Evolutionary conservation across 2,329 filamentous ascomycete genomes (phyloP).

Genomic region (Fusarium mexicanum): DNA sequence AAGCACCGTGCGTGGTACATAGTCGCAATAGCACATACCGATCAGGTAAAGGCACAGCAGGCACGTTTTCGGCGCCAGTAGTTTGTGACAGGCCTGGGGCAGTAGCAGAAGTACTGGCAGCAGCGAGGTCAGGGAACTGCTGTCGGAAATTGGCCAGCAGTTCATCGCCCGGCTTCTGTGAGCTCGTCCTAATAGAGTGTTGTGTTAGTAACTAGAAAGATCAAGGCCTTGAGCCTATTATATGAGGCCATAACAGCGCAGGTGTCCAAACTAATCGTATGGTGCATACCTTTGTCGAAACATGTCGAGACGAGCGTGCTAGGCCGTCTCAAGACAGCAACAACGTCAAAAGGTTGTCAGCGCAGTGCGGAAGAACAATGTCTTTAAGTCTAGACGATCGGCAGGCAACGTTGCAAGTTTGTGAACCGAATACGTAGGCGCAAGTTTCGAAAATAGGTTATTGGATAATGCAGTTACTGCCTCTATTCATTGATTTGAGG

Average conservation of each 20-base stretch:
- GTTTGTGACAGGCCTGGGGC: conserved; percentile 51
- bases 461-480: conserved; percentile 6
- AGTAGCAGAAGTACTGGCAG: conserved; percentile 59
- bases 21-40: conserved; percentile 36
- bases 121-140: conserved; percentile 78
- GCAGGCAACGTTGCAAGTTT: conserved; percentile 6
- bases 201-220: conserved; percentile 6
- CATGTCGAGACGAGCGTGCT: conserved; percentile 40
- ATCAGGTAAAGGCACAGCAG: conserved; percentile 39
- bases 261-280: neutral
- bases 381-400: conserved; percentile 2
- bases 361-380: conserved; percentile 10
- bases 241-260: neutral
- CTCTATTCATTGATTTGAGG: conserved; percentile 27
- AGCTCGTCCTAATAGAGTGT: conserved; percentile 67
- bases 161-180: conserved; percentile 87
- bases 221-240: neutral
- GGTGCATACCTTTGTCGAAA: conserved; percentile 44
- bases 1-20: neutral
- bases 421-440: conserved; percentile 16
- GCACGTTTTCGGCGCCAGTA: conserved; percentile 44
- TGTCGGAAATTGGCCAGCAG: conserved; percentile 86
- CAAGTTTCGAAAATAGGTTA: neutral
- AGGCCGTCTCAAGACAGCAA: conserved; percentile 32
- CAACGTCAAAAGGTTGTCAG: conserved; percentile 16